These are phyloP conservation scores for Phytophthora macrochlamydospora DNA, from an alignment of 352 stramenopile species.

Conservation along the genomic window DNA sequence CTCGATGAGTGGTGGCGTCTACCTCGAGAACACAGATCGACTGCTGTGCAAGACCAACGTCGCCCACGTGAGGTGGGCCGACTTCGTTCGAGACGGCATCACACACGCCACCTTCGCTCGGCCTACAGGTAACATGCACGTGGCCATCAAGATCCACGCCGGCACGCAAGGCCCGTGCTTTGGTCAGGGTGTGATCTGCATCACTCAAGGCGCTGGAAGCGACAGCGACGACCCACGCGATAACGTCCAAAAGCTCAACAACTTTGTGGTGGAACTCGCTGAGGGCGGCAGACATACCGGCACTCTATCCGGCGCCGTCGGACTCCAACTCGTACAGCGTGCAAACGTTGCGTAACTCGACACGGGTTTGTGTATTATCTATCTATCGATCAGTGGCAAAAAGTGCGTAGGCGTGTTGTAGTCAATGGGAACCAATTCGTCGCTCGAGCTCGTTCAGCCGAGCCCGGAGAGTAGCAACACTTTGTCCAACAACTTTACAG, in stretches of 20 bases:
- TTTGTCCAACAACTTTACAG: conserved; percentile 26
- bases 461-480: not conserved
- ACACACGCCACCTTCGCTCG: conserved; percentile 64
- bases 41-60: conserved; percentile 54
- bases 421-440: conserved; percentile 33
- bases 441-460: conserved; percentile 34
- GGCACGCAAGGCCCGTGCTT: conserved; percentile 52
- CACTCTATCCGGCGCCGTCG: conserved; percentile 58
- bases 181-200: conserved; percentile 70
- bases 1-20: conserved; percentile 64
- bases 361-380: conserved; percentile 32
- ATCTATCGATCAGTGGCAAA: conserved; percentile 10
- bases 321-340: conserved; percentile 37
- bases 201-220: conserved; percentile 41
- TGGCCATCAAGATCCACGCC: conserved; percentile 73
- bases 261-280: conserved; percentile 61
- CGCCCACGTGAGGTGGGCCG: conserved; percentile 48
- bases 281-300: conserved; percentile 60
- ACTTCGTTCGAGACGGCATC: conserved; percentile 57
- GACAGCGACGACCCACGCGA: conserved; percentile 28
- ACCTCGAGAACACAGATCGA: conserved; percentile 49
- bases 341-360: conserved; percentile 24
- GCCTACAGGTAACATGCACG: conserved; percentile 65
- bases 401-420: conserved; percentile 20
- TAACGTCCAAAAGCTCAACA: conserved; percentile 27